A percentile compares a stretch with the other conserved stretches of the same genome.
Conservation (phyloP, 208 protist species). For the Crithidia sp. region DNA sequence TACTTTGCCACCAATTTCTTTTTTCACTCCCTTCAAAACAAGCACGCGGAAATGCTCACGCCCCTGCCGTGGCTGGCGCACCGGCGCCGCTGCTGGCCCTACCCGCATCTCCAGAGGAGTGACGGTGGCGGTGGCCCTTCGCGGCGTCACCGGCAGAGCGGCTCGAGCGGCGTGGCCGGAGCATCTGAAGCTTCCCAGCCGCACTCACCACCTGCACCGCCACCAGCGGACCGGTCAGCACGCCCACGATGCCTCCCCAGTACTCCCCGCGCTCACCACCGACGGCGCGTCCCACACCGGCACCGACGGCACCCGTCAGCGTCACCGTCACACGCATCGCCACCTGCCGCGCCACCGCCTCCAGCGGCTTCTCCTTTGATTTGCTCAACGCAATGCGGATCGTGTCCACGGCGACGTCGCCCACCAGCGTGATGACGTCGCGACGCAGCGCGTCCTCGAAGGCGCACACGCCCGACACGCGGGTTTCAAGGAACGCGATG, state of each 20-base stretch:
- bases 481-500: constrained; percentile 39
- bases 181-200: constrained; percentile 19
- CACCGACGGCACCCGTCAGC: constrained; percentile 43
- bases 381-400: constrained; percentile 31
- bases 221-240: constrained; percentile 35
- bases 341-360: constrained; percentile 32
- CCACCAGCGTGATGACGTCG: constrained; percentile 47
- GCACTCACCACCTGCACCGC: constrained; percentile 26
- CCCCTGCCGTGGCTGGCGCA: not conserved
- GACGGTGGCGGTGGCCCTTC: constrained; percentile 24
- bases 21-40: too few relatives aligned
- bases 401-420: constrained; percentile 68
- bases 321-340: constrained; percentile 44
- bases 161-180: constrained; percentile 22
- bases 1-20: too few relatives aligned
- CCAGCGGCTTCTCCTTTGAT: constrained; percentile 23
- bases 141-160: not conserved
- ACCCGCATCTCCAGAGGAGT: not conserved
- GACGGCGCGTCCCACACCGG: constrained; percentile 52
- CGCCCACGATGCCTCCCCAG: constrained; percentile 70
- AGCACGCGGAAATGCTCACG: too few relatives aligned
- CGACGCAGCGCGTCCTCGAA: constrained; percentile 71
- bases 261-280: constrained; percentile 71
- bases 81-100: not conserved
- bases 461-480: constrained; percentile 45